A percentile compares a stretch with the other conserved stretches of the same genome.
These are phyloP conservation scores for Colletotrichum magnum DNA, from an alignment of 2,329 filamentous ascomycete genomes.

Conservation along the genomic window DNA sequence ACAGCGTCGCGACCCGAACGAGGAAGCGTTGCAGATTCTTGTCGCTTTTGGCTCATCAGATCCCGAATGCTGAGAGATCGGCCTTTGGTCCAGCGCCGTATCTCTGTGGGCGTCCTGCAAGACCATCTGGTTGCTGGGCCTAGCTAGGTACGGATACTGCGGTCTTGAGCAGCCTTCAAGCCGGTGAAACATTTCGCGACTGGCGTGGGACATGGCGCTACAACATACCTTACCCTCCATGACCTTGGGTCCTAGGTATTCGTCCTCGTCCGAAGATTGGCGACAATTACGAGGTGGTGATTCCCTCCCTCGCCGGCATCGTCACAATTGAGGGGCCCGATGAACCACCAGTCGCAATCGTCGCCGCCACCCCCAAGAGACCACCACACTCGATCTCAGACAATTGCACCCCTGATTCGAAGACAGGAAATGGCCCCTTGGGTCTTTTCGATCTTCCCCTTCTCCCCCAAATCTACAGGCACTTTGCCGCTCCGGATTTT, in stretches of 20 bases:
- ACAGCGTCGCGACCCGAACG: conserved; percentile 12
- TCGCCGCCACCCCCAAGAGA: conserved; percentile 4
- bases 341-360: conserved; percentile 10
- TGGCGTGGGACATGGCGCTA: conserved; percentile 18
- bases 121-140: neutral
- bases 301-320: conserved; percentile 6
- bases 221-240: conserved; percentile 30
- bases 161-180: conserved; percentile 9
- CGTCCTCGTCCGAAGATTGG: conserved; percentile 13
- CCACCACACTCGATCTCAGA: neutral
- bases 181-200: conserved; percentile 23
- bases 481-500: too few species aligned
- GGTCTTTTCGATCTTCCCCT: too few species aligned
- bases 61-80: conserved; percentile 13
- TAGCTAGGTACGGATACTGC: neutral
- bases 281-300: conserved; percentile 17
- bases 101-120: conserved; percentile 8
- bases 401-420: neutral
- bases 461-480: too few species aligned
- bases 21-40: conserved; percentile 17
- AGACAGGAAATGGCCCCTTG: too few species aligned
- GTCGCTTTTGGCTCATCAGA: conserved; percentile 15
- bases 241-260: conserved; percentile 1
- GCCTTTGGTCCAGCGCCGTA: conserved; percentile 15
- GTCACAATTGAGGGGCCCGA: neutral